These are phyloP conservation scores for Carex pumila DNA, from an alignment of 176 grass and related monocot genomes.

Conservation along the genomic window DNA sequence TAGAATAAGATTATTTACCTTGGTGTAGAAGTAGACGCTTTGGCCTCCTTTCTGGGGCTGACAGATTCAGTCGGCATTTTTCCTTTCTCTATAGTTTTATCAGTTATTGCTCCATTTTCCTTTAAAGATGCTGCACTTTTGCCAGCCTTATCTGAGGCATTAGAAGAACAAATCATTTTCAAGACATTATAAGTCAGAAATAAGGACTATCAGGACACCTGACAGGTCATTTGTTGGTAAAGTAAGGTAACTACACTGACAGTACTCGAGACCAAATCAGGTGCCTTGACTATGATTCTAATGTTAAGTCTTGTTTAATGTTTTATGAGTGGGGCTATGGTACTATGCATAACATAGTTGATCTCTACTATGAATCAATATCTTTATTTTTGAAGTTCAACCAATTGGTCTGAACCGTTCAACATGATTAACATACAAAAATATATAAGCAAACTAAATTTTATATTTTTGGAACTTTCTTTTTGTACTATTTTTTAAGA, in stretches of 20 bases:
- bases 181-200: background rate
- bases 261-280: background rate
- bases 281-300: background rate
- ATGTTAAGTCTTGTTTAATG: background rate
- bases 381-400: too few relatives aligned
- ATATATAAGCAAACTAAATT: too few relatives aligned
- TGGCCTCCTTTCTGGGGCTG: constrained; percentile 36
- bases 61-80: constrained; percentile 26
- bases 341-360: too few relatives aligned
- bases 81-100: constrained; percentile 36
- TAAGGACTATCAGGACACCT: background rate
- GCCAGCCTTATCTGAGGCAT: constrained; percentile 36
- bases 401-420: too few relatives aligned
- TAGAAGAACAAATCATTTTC: background rate
- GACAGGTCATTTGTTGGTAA: background rate
- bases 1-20: constrained; percentile 39
- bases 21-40: constrained; percentile 27
- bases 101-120: constrained; percentile 47
- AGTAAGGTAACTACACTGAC: background rate
- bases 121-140: constrained; percentile 47
- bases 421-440: too few relatives aligned
- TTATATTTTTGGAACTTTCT: too few relatives aligned
- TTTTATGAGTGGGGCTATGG: background rate
- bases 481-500: too few relatives aligned
- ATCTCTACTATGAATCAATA: too few relatives aligned